These are phyloP conservation scores for Ottelia alismoides DNA, from an alignment of 106 monocot genomes.

Conservation along the genomic window DNA sequence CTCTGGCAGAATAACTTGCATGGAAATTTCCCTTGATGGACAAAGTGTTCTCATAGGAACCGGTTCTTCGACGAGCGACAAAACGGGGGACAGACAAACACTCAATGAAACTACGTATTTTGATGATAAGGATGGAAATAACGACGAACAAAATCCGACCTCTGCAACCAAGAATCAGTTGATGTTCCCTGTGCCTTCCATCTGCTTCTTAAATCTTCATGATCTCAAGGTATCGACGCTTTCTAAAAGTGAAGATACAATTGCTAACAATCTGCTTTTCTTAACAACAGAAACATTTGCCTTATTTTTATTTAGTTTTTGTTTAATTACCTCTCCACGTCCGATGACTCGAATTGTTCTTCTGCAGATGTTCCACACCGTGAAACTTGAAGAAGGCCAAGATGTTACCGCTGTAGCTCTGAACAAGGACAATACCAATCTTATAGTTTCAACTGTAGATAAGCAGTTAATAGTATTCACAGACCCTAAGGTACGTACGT, in stretches of 20 bases:
- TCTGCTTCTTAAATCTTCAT: constrained; percentile 73
- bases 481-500: constrained; percentile 58
- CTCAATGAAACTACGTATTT: neutral
- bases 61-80: constrained; percentile 19
- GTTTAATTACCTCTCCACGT: too few species aligned
- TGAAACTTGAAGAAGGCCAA: constrained; percentile 52
- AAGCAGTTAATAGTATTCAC: constrained; percentile 80
- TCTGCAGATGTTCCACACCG: constrained; percentile 59
- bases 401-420: constrained; percentile 66
- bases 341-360: neutral
- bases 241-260: too few species aligned
- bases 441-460: constrained; percentile 80
- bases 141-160: neutral
- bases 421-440: constrained; percentile 60
- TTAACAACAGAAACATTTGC: too few species aligned
- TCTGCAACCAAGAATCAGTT: constrained; percentile 16
- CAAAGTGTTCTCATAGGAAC: constrained; percentile 57
- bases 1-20: constrained; percentile 58
- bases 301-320: too few species aligned
- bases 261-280: too few species aligned
- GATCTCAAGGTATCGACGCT: constrained; percentile 81
- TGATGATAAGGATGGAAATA: neutral
- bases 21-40: constrained; percentile 71
- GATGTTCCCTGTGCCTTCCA: constrained; percentile 56
- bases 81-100: constrained; percentile 8